Base-by-base conservation (phyloP, 1,284 basidiomycete genomes). In the Marasmius tenuissimus region DNA sequence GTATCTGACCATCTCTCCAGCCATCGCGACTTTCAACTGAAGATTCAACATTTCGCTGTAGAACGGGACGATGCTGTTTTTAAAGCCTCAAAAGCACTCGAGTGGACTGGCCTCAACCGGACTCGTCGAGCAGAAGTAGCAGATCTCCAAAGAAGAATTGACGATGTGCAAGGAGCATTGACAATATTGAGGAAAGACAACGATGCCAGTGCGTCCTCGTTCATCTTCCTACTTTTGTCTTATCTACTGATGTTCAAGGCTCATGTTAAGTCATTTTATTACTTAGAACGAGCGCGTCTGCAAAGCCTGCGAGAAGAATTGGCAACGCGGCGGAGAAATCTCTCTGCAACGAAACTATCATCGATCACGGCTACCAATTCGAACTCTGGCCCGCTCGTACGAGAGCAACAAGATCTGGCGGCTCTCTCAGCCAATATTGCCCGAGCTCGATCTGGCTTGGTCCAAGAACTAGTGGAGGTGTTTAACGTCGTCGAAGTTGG, bases 401-500 rank as follows among this genome's bases (percentile, higher is more conserved):
- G 82, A 27, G 79, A 83, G 57, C 70, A 74, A 5, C 79, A 80
- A 35, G 81, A 82, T 37, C 64, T 86, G 39, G 70, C 73, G 0
- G 68, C 71, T 1, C 75, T 90, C 1, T 84, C 85, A 0, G 71
- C 78, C 1, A 82, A 85, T 0, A 81, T 93, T 27, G 78, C 88
- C 0, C 76, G 84, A 0, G 89, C 89, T 1, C 81, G 91, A 0
- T 81, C 82, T 0, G 88, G 89, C 0, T 79, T 93, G 0, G 88
- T 92, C 0, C 87, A 91, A 63, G 91, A 92, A 68, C 81, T 93
- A 1, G 86, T 93, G 0, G 89, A 92, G 56, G 91, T 92, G 0
- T 92, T 93, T 74, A 86, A 90, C 67, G 80, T 93, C 34, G 89
- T 91, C 11, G 83, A 89, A 69, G 88, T 91, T 0, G 90, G 90